Conservation (phyloP, 129 eudicot species). For the Artemisia annua region DNA sequence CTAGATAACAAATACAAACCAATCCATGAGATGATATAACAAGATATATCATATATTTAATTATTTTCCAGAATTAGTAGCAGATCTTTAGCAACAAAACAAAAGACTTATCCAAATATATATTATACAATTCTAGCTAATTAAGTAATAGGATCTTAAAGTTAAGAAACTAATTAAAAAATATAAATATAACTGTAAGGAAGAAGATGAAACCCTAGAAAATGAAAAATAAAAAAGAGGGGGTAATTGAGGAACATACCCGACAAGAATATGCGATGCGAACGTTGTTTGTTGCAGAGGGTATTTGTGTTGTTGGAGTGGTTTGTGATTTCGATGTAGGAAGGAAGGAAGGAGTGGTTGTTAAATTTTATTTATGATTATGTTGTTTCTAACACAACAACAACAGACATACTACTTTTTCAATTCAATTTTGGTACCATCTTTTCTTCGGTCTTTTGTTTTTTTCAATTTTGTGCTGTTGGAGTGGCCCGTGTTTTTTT, state of each 20-base stretch:
- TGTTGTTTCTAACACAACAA: slow-evolving; percentile 17
- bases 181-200: too few relatives aligned
- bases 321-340: neutral
- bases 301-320: neutral
- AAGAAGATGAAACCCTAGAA: slow-evolving; percentile 20
- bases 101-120: too few relatives aligned
- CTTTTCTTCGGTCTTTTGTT: neutral
- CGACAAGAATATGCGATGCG: neutral
- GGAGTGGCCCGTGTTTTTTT: slow-evolving; percentile 1
- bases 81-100: slow-evolving; percentile 1
- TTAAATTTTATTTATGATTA: too few relatives aligned
- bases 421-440: neutral
- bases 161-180: too few relatives aligned
- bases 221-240: neutral
- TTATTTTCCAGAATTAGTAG: neutral
- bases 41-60: neutral
- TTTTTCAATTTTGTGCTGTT: neutral
- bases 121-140: too few relatives aligned
- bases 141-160: too few relatives aligned
- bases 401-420: slow-evolving; percentile 20
- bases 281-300: slow-evolving; percentile 4
- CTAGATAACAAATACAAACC: neutral
- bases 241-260: neutral
- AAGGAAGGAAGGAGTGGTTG: too few relatives aligned
- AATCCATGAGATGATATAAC: neutral